These are phyloP conservation scores for Pittosporum tobira DNA, from an alignment of 129 eudicot species.

Conservation along the genomic window DNA sequence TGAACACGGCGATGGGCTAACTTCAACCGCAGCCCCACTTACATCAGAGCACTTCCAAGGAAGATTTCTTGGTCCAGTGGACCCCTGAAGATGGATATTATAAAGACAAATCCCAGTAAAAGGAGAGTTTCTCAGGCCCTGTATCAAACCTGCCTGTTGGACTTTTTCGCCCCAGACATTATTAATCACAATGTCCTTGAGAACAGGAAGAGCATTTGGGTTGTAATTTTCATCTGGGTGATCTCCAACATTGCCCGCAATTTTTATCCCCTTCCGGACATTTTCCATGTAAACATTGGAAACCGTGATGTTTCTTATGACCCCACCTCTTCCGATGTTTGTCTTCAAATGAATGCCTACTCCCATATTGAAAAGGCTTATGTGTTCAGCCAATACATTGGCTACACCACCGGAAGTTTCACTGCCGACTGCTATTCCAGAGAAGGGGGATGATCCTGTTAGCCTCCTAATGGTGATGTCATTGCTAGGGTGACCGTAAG, in stretches of 20 bases:
- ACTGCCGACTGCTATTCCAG: conserved; percentile 90
- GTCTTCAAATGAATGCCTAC: conserved; percentile 86
- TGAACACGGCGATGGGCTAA: conserved; percentile 74
- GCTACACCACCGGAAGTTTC: conserved; percentile 88
- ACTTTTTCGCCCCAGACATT: conserved; percentile 56
- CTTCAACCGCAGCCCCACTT: conserved; percentile 56
- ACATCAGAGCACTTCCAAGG: conserved; percentile 87
- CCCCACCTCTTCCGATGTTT: conserved; percentile 79
- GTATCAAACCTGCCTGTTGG: conserved; percentile 62
- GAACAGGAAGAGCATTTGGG: conserved; percentile 55
- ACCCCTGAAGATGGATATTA: conserved; percentile 44
- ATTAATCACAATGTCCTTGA: conserved; percentile 39
- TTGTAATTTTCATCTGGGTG: conserved; percentile 67
- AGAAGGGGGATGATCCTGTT: conserved; percentile 76
- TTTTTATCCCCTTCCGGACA: conserved; percentile 69
- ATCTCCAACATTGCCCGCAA: conserved; percentile 79
- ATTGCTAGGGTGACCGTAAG: conserved; percentile 61
- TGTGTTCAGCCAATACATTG: conserved; percentile 65
- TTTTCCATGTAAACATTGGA: conserved; percentile 75
- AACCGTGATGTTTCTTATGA: conserved; percentile 59
- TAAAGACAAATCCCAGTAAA: conserved; percentile 66
- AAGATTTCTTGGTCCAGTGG: conserved; percentile 17
- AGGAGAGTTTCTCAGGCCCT: conserved; percentile 58
- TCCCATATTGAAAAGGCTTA: conserved; percentile 61
- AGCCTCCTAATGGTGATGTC: conserved; percentile 77